Evolutionary conservation across 768 basidiomycete genomes (phyloP).

Genomic region (Cyclocybe cylindracea): DNA sequence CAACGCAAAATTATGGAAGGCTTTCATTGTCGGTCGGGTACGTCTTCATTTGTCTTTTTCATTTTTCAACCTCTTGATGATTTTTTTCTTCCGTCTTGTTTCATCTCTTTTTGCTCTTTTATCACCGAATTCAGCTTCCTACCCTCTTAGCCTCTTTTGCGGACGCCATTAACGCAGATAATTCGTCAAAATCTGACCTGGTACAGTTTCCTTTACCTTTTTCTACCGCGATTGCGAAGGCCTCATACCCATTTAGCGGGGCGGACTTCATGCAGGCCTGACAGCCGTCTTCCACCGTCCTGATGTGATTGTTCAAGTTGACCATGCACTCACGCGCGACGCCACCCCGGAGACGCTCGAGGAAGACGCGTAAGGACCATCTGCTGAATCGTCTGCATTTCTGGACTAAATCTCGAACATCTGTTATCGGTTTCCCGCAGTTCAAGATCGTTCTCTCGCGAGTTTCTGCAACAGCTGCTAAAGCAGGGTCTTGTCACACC

Average conservation of each 20-base stretch:
- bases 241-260: slow-evolving; percentile 33
- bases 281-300: slow-evolving; percentile 47
- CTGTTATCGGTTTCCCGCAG: slow-evolving; percentile 11
- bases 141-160: slow-evolving; percentile 57
- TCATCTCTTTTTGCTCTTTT: slow-evolving; percentile 1
- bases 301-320: slow-evolving; percentile 58
- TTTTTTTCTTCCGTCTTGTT: background rate
- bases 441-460: slow-evolving; percentile 39
- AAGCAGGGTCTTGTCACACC: slow-evolving; percentile 56
- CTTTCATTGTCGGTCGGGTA: slow-evolving; percentile 74
- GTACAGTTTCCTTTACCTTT: slow-evolving; percentile 34
- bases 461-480: slow-evolving; percentile 58
- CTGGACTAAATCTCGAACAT: background rate
- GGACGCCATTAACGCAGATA: slow-evolving; percentile 52
- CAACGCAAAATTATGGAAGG: slow-evolving; percentile 57
- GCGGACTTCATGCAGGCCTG: slow-evolving; percentile 51
- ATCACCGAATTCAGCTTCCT: slow-evolving; percentile 51
- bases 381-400: background rate
- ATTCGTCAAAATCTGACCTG: slow-evolving; percentile 55
- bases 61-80: background rate
- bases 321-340: slow-evolving; percentile 41
- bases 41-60: slow-evolving; percentile 20
- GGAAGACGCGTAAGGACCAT: slow-evolving; percentile 27
- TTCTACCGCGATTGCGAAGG: background rate
- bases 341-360: slow-evolving; percentile 26